A percentile compares a stretch with the other conserved stretches of the same genome.
phyloP scores from a whole-genome alignment of 192 early-diverging fungal species.

The Paraglomus brasilianum region DNA sequence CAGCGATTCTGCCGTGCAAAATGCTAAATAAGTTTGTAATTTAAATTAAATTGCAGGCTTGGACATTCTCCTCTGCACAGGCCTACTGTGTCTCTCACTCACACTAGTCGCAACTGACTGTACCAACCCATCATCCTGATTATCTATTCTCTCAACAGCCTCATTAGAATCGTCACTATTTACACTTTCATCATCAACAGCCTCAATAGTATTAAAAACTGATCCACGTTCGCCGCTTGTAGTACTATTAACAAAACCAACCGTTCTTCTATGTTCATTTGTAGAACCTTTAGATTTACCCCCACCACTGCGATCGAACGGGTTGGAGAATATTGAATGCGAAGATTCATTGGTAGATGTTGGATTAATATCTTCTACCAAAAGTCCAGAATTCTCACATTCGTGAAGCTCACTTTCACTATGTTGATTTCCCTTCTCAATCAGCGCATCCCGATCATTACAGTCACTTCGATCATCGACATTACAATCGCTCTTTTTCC shows the following conservation, averaged over 20 bases:
- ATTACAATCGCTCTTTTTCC: conserved; percentile 26
- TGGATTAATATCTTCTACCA: conserved; percentile 1
- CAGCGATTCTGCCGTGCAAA: too few relatives aligned
- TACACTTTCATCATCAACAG: not conserved
- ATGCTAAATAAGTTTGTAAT: too few relatives aligned
- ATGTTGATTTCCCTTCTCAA: not conserved
- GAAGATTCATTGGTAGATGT: not conserved
- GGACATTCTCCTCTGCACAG: too few relatives aligned
- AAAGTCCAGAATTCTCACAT: not conserved
- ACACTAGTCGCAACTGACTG: too few relatives aligned
- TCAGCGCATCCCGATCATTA: conserved; percentile 27
- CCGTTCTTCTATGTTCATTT: conserved; percentile 18
- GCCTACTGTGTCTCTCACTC: too few relatives aligned
- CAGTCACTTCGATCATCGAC: conserved; percentile 28
- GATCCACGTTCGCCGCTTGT: too few relatives aligned
- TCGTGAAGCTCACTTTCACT: not conserved
- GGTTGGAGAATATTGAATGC: not conserved
- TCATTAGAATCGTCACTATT: not conserved
- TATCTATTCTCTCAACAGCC: not conserved
- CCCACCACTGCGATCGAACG: not conserved
- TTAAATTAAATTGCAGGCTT: too few relatives aligned
- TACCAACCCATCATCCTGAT: not conserved
- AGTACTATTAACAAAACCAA: conserved; percentile 1
- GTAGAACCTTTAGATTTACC: conserved; percentile 28
- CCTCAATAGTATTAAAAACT: not conserved